phyloP scores from a whole-genome alignment of 768 basidiomycete species.

The Mycena venus region DNA sequence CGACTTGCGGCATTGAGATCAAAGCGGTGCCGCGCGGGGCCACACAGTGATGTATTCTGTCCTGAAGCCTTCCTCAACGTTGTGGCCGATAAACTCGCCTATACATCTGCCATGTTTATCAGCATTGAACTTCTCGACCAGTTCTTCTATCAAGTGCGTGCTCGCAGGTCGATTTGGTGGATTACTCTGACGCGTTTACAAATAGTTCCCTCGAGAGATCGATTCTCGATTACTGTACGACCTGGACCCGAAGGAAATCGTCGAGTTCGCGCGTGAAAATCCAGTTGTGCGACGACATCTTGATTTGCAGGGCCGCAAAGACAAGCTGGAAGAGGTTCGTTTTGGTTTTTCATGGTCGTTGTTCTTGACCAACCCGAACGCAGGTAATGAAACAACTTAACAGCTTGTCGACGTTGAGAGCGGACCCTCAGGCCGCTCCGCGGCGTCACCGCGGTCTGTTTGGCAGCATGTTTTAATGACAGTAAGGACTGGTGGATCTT shows the following conservation, averaged over 20 bases:
- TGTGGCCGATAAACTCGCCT: constrained; percentile 96
- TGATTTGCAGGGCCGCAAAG: constrained; percentile 96
- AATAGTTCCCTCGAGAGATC: constrained; percentile 96
- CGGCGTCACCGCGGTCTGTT: constrained; percentile 86
- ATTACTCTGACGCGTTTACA: constrained; percentile 6
- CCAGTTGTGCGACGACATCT: constrained; percentile 89
- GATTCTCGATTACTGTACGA: constrained; percentile 94
- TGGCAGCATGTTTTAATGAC: constrained; percentile 74
- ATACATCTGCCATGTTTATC: constrained; percentile 98
- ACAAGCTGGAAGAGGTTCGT: constrained; percentile 94
- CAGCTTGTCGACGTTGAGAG: constrained; percentile 87
- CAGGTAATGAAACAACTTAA: constrained; percentile 97
- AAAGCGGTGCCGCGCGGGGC: constrained; percentile 89
- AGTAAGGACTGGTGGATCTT: neutral
- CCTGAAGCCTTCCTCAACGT: constrained; percentile 98
- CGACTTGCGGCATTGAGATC: constrained; percentile 90
- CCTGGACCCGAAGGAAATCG: constrained; percentile 90
- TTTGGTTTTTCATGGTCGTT: neutral
- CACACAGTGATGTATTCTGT: constrained; percentile 90
- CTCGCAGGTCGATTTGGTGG: neutral
- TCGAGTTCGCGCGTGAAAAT: constrained; percentile 95
- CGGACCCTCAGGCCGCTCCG: constrained; percentile 82
- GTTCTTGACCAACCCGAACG: neutral
- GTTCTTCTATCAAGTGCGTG: constrained; percentile 94
- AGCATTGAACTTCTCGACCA: constrained; percentile 98